Conservation (phyloP, 495 filamentous ascomycete genomes). For the Penicillium parvum region DNA sequence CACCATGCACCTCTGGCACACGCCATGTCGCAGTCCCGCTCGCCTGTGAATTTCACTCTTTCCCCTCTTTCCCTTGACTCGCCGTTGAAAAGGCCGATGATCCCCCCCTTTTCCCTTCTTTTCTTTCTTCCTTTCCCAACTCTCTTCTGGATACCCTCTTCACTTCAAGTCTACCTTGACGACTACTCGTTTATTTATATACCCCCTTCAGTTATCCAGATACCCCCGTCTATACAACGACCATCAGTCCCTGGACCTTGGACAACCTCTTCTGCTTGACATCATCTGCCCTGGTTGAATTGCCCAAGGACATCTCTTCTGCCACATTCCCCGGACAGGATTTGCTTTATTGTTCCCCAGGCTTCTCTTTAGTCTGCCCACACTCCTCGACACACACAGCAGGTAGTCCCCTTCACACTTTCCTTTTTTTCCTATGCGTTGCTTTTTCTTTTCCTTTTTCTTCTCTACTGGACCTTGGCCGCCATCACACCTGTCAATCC, state of each 20-base stretch:
- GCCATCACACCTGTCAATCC: slow-evolving; percentile 7
- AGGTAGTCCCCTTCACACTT: slow-evolving; percentile 46
- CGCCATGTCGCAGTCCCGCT: slow-evolving; percentile 28
- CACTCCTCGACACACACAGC: slow-evolving; percentile 29
- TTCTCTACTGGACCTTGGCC: slow-evolving; percentile 25
- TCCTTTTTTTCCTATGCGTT: slow-evolving; percentile 26
- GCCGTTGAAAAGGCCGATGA: slow-evolving; percentile 28
- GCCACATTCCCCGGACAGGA: slow-evolving; percentile 37
- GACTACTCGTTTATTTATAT: slow-evolving; percentile 3
- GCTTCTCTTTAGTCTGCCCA: slow-evolving; percentile 32
- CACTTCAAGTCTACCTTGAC: slow-evolving; percentile 3
- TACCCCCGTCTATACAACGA: slow-evolving; percentile 7
- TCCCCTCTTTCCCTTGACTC: no score
- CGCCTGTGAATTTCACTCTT: slow-evolving; percentile 14
- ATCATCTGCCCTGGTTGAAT: slow-evolving; percentile 22
- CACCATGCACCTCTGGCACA: slow-evolving; percentile 31
- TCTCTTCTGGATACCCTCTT: slow-evolving; percentile 20
- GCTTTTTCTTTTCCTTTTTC: slow-evolving; percentile 16
- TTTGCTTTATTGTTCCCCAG: slow-evolving; percentile 35
- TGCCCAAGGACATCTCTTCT: slow-evolving; percentile 22
- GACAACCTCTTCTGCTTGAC: slow-evolving; percentile 19
- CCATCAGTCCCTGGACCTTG: slow-evolving; percentile 31
- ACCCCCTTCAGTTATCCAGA: slow-evolving; percentile 3
- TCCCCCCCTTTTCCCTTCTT: slow-evolving; percentile 17
- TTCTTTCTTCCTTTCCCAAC: slow-evolving; percentile 20